Evolutionary conservation across 192 early-diverging fungal genomes (phyloP), one percentile per base, ranked within the genome.

Genomic region (Geranomyces variabilis): DNA sequence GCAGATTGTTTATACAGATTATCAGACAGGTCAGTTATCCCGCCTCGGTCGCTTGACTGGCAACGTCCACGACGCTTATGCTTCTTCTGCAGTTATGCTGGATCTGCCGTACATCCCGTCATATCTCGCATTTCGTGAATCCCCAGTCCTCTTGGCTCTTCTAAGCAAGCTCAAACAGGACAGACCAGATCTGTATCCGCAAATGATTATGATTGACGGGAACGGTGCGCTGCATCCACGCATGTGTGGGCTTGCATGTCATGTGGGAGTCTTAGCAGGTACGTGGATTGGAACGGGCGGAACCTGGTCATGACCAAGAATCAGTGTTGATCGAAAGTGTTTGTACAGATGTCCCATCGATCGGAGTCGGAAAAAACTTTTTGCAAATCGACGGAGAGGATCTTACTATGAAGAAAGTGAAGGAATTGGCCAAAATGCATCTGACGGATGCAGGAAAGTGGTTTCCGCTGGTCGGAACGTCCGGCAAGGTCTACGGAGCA

Each of bases 51-150:
- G 36, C 5, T 10, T 10, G 10, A 41, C 10, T 41, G 10, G 10
- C 5, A 3, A 41, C 36, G 5, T 41, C 3, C 3, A 41, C 36
- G 36, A 41, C 3, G 36, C 36, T 41, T 41, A 53, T 53, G 4
- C 7, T 53, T 53, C 19, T 15, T 53, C 17, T 10, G 49, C 49
- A 67, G 89, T 93, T 6, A 75, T 76, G 22, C 78, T 98, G 21
- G 75, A 74, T 0, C 68, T 88, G 30, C 96, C 96, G 0, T 98
- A 98, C 73, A 90, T 92, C 49, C 81, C 95, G 0, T 91, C 92
- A 0, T 98, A 89, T 76, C 84, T 98, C n/a, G 96, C 95, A 0
- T 95, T 96, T 78, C 88, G 95, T 15, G 96, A 98, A 68, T 83
- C 88, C 0, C 80, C 81, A 0, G 87, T 90, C 0, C 78, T 96